Conservation (phyloP, 306 rosid species). For the Senna tora region DNA sequence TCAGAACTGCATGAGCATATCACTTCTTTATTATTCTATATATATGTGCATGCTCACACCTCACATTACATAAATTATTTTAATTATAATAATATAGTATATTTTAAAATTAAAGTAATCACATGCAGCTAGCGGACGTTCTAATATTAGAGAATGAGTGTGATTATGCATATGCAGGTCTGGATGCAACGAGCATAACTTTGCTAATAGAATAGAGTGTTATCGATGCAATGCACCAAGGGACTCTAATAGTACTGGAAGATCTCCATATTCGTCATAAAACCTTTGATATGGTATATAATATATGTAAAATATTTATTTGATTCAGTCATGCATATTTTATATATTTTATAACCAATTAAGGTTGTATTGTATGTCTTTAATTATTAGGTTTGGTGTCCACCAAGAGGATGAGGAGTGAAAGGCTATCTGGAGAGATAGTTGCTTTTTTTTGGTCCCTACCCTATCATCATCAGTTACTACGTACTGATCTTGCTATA, state of each 20-base stretch:
- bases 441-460: slow-evolving; percentile 36
- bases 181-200: slow-evolving; percentile 93
- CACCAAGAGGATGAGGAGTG: slow-evolving; percentile 33
- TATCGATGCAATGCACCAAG: slow-evolving; percentile 86
- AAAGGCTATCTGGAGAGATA: slow-evolving; percentile 41
- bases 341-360: too few relatives aligned
- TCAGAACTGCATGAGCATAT: background rate
- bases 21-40: too few relatives aligned
- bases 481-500: slow-evolving; percentile 23
- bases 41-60: too few relatives aligned
- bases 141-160: too few relatives aligned
- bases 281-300: slow-evolving; percentile 35
- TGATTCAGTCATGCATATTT: background rate
- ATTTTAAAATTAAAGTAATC: too few relatives aligned
- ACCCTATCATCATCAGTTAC: background rate
- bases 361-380: too few relatives aligned
- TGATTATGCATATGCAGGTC: slow-evolving; percentile 43
- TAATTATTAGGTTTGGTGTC: slow-evolving; percentile 37
- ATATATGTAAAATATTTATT: background rate
- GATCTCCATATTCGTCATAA: slow-evolving; percentile 64
- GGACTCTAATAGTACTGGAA: slow-evolving; percentile 55
- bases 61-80: too few relatives aligned
- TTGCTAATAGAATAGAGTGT: slow-evolving; percentile 81
- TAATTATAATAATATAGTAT: too few relatives aligned
- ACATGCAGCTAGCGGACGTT: too few relatives aligned